Evolutionary conservation across 257 asterid species (phyloP), one percentile per base, ranked within the genome.

Genomic region (Solanum sitiens): DNA sequence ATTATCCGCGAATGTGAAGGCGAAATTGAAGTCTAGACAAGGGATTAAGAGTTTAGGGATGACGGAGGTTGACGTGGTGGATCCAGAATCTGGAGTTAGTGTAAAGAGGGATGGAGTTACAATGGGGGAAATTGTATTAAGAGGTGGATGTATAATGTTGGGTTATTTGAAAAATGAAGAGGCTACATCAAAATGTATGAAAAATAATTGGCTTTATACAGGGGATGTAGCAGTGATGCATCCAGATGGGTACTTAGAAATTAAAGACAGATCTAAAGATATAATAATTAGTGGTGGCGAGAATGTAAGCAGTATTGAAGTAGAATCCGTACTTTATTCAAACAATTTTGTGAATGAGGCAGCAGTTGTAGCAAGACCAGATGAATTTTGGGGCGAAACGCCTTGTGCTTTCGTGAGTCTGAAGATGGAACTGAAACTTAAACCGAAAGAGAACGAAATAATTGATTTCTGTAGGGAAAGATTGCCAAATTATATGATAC

Each of bases 311-410:
- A 95, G 98, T 82, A 94, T 95, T 68, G 98, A 95, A 89, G 96
- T 95, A 2, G 98, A 95, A 86, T 91, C 98, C 3, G 96, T 93
- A 20, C 89, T 95, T 53, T 95, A 95, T 85, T 61, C 94, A 6
- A 86, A 93, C 50, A 95, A 94, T 40, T 91, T 37, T 87, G 94
- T 95, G 77, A 89, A 93, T 53, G 98, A 95, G 94, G 98, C 93
- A 14, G 98, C 98, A 40, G 98, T 93, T 91, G 98, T 95, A 92
- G 98, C 98, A 9, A 90, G 93, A 87, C 98, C 98, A 4, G 95
- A 94, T 27, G 93, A 93, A 2, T 91, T 59, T 35, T 95, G 98
- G 98, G 98, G 98, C 13, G 98, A 95, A 86, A 95, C 98, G 9
- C 98, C 98, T 4, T 94, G 98, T 80, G 98, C 98, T 1, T 94